These are phyloP conservation scores for Ophiostoma sp. DNA, from an alignment of 2,329 filamentous ascomycete species.

Conservation along the genomic window DNA sequence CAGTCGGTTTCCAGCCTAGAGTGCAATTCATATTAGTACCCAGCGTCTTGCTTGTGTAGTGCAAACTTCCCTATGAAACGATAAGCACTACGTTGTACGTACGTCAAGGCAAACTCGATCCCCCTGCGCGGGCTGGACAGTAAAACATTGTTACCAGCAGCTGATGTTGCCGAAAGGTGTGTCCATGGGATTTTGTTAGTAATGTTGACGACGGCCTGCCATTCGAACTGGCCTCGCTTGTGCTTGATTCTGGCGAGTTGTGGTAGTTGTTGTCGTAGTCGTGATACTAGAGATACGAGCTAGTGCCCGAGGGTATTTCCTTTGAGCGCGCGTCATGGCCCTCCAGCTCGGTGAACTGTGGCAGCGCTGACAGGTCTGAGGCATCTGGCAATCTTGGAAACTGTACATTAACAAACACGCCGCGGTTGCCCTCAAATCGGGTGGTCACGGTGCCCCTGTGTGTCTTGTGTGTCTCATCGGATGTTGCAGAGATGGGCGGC, in stretches of 20 bases:
- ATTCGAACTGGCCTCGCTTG: neutral
- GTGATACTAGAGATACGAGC: no score
- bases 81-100: no score
- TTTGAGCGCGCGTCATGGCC: no score
- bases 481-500: neutral
- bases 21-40: no score
- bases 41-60: no score
- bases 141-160: neutral
- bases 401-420: slow-evolving; percentile 4
- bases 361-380: no score
- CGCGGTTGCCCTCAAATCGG: neutral
- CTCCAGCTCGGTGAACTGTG: no score
- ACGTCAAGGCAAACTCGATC: slow-evolving; percentile 17
- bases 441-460: slow-evolving; percentile 8
- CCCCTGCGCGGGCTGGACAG: slow-evolving; percentile 6
- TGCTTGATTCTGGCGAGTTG: neutral
- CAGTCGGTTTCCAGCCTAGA: slow-evolving; percentile 18
- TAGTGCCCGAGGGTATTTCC: no score
- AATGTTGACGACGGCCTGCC: neutral
- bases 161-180: neutral
- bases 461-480: no score
- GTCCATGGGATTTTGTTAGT: neutral
- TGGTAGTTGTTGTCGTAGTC: no score
- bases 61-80: no score
- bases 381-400: neutral